Base-by-base conservation (phyloP, 2,329 filamentous ascomycete species). In the Blastomyces parvus region DNA sequence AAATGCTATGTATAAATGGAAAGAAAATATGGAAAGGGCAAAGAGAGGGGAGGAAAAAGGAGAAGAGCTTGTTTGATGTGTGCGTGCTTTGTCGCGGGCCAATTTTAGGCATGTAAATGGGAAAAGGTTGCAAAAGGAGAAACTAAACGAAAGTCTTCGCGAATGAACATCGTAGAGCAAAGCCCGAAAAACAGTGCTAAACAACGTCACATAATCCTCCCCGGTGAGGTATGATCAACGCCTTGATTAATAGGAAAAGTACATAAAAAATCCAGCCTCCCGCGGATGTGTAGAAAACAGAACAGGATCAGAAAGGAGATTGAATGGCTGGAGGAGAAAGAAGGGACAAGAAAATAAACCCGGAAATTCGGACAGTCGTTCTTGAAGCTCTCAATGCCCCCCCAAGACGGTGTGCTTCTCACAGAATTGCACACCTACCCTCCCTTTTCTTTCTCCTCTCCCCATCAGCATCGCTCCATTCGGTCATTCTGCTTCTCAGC, bases 371-470 rank as follows among this genome's bases (percentile, higher is more conserved):
- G 30, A 7, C 25, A 14, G 14, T 55, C n/a, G 52, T 17, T 4
- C 14, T 9, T 36, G 14, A 14, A 1, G 0, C 27, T 36, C 52
- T 33, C 30, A 8, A 17, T 55, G 7, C 30, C 27, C 3, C 3
- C n/a, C 27, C n/a, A 27, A 30, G 9, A 11, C 8, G 9, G 11
- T 25, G 19, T 30, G 17, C 4, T 14, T 38, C 6, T 62, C 70
- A 78, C 76, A 78, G 77, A 60, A 78, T 67, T 46, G 70, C 67
- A 66, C 76, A 78, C 64, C 72, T 76, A 56, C 64, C 69, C 61
- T 74, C 68, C 61, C 67, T 70, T 59, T 70, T 74, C 62, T 70
- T 73, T 61, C 67, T 71, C 60, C 72, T 66, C 64, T 77, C 74
- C 33, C 71, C 69, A 44, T 76, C 74, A 13, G 73, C 69, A 64